Percentiles rank a stretch among this genome's conserved stretches.
phyloP scores from a whole-genome alignment of 345 rosid species.

The Boechera stricta region DNA sequence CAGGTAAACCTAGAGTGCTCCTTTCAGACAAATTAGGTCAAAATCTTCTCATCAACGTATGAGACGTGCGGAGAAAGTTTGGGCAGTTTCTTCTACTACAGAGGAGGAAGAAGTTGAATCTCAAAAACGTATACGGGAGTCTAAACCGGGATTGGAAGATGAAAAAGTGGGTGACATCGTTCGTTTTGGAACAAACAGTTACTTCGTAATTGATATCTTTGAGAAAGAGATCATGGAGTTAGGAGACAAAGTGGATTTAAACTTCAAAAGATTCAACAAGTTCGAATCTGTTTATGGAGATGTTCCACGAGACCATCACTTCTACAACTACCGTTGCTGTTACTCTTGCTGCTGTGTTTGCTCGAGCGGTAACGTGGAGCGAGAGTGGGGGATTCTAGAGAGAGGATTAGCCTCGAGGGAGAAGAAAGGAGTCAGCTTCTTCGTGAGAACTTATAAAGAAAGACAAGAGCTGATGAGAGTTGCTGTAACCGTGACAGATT shows the following conservation, averaged over 20 bases:
- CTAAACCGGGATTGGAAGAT: conserved; percentile 3
- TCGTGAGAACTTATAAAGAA: conserved; percentile 24
- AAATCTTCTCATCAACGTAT: neutral
- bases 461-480: conserved; percentile 46
- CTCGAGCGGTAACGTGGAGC: neutral
- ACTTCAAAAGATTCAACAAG: conserved; percentile 34
- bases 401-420: conserved; percentile 18
- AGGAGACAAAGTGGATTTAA: conserved; percentile 41
- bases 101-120: conserved; percentile 23
- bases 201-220: conserved; percentile 39
- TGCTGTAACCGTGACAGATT: conserved; percentile 14
- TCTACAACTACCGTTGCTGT: conserved; percentile 24
- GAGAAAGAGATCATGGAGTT: conserved; percentile 45
- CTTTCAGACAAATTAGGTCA: conserved; percentile 25
- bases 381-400: conserved; percentile 17
- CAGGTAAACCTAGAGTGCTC: conserved; percentile 1
- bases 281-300: conserved; percentile 28
- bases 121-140: neutral
- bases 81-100: neutral
- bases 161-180: conserved; percentile 41
- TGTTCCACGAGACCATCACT: conserved; percentile 38
- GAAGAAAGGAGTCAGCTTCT: conserved; percentile 35
- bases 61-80: conserved; percentile 41
- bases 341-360: conserved; percentile 22
- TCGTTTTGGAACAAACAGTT: conserved; percentile 9